Percentiles rank a stretch among this genome's conserved stretches.
Conservation (phyloP, 2,329 filamentous ascomycete genomes). For the Chrysoporthe deuterocubensis region DNA sequence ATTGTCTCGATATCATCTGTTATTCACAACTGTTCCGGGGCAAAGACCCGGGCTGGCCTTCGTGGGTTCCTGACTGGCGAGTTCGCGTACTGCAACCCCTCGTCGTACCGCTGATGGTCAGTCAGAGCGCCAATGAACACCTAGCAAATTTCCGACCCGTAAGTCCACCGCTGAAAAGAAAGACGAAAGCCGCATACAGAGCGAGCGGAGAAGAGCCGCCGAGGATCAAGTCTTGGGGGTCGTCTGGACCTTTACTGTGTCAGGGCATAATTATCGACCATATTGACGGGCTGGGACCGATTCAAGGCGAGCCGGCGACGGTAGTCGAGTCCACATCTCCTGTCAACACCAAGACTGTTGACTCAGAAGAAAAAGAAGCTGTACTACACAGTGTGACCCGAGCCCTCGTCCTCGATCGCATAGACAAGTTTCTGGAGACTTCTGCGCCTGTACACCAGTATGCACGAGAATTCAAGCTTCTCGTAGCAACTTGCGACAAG, state of each 20-base stretch:
- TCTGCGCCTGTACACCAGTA: conserved; percentile 4
- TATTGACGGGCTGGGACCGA: conserved; percentile 17
- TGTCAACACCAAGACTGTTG: neutral
- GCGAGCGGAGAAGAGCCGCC: conserved; percentile 9
- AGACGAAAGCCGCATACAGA: neutral
- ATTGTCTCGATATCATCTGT: conserved; percentile 20
- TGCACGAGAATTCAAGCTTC: conserved; percentile 10
- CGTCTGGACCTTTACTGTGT: conserved; percentile 2
- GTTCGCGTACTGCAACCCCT: conserved; percentile 1
- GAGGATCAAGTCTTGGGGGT: neutral
- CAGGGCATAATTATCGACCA: conserved; percentile 14
- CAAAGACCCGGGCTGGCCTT: conserved; percentile 9
- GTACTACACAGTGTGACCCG: conserved; percentile 2
- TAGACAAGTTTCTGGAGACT: conserved; percentile 16
- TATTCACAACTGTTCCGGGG: conserved; percentile 20
- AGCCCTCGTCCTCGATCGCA: conserved; percentile 17
- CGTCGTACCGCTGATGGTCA: conserved; percentile 24
- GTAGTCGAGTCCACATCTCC: conserved; percentile 11
- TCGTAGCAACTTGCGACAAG: neutral
- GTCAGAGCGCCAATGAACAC: conserved; percentile 19
- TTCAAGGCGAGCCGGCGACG: neutral
- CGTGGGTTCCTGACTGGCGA: conserved; percentile 24
- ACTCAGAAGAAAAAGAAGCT: neutral
- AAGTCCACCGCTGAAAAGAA: neutral
- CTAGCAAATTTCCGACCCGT: conserved; percentile 23